Base-by-base conservation (phyloP, 805 yeast species). In the Ogataea ganodermae region DNA sequence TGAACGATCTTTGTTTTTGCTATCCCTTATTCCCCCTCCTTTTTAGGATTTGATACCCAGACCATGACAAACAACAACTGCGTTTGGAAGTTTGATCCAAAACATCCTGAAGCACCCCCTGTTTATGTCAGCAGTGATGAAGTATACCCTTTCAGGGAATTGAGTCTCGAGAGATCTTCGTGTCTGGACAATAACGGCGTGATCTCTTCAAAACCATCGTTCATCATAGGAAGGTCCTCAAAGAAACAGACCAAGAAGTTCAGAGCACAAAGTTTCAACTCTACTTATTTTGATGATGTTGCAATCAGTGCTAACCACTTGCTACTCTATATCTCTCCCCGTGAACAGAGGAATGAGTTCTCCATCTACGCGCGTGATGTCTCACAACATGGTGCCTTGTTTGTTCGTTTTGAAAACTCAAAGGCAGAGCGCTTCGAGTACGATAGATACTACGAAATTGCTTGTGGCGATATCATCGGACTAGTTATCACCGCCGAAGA, bases 291-390 rank as follows among this genome's bases (percentile, higher is more conserved):
- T 26, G 44, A 53, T 18, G 59, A 61, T 31, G 42, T 44, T 6
- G 55, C 66, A 1, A 35, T 65, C 9, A 63, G 68, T 46, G 60
- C 61, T 3, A 33, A 41, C 3, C 68, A 65, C 45, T 18, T 54
- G 26, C n/a, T 33, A 4, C 47, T 55, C 5, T 50, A 46, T n/a
- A 16, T 46, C 14, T 22, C 39, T 30, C 46, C 49, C 5, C 14
- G 14, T 14, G 42, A 9, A 17, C 7, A 27, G 7, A 32, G 27
- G 13, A 38, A 17, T 6, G 42, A 32, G 3, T 26, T 26, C 10
- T 8, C 31, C 4, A 38, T 38, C 17, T 38, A 26, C 42, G 42
- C 31, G 14, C 35, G 46, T 12, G 61, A 57, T 35, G 46, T 48
- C 31, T 55, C 62, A 7, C 54, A 52, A 18, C 63, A 59, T 38